Conservation (phyloP, 1,284 basidiomycete genomes). For the Ustilago tritici region DNA sequence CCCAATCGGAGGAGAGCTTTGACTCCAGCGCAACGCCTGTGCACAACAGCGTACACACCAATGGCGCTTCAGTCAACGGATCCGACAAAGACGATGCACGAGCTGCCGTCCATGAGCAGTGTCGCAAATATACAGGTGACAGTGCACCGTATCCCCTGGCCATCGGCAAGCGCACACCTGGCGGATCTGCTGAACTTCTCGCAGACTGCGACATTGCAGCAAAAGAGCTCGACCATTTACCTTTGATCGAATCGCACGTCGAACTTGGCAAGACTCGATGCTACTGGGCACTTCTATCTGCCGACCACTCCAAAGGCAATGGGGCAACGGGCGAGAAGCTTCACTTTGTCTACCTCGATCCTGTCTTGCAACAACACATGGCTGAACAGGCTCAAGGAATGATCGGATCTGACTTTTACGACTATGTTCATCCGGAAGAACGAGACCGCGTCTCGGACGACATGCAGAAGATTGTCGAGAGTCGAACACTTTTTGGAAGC, state of each 20-base stretch:
- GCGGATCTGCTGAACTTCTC: conserved; percentile 17
- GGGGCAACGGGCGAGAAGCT: conserved; percentile 72
- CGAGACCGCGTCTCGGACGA: conserved; percentile 73
- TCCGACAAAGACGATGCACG: conserved; percentile 24
- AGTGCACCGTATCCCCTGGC: conserved; percentile 34
- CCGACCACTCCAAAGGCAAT: conserved; percentile 26
- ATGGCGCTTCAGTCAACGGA: conserved; percentile 32
- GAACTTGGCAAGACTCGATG: conserved; percentile 51
- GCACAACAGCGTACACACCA: conserved; percentile 22
- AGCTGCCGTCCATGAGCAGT: conserved; percentile 23
- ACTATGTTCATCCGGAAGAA: conserved; percentile 91
- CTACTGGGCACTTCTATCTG: conserved; percentile 58
- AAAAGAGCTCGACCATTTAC: conserved; percentile 7
- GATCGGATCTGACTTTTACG: conserved; percentile 81
- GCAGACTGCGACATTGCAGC: conserved; percentile 3
- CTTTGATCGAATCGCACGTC: conserved; percentile 18
- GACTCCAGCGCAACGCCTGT: conserved; percentile 15
- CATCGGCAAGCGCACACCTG: conserved; percentile 30
- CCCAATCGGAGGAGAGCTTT: conserved; percentile 19
- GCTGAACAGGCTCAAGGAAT: conserved; percentile 78
- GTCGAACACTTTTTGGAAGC: conserved; percentile 86
- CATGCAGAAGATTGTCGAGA: conserved; percentile 81
- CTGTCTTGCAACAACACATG: conserved; percentile 82
- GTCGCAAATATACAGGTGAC: conserved; percentile 35
- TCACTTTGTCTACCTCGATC: conserved; percentile 88